phyloP scores from a whole-genome alignment of 2,329 filamentous ascomycete genomes.

The Aaosphaeria arxii region DNA sequence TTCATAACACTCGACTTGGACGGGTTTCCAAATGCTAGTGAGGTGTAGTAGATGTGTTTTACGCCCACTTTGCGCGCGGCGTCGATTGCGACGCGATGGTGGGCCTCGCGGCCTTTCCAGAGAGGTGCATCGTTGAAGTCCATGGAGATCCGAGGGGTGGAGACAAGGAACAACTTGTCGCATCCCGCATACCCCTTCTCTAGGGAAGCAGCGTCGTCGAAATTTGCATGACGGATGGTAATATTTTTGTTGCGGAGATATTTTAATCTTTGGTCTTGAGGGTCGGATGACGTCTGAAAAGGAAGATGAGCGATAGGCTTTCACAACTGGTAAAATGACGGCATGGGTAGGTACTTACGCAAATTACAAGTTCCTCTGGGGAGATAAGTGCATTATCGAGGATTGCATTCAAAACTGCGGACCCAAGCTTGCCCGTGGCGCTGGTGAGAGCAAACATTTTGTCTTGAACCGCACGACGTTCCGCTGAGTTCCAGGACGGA shows the following conservation, averaged over 20 bases:
- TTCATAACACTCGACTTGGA: slow-evolving; percentile 45
- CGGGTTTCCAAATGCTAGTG: slow-evolving; percentile 41
- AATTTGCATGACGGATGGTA: slow-evolving; percentile 37
- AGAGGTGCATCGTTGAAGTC: slow-evolving; percentile 43
- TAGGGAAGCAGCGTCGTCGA: slow-evolving; percentile 35
- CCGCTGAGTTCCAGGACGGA: too few relatives aligned
- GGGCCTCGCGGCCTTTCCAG: slow-evolving; percentile 42
- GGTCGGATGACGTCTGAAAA: slow-evolving; percentile 17
- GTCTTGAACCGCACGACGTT: background rate
- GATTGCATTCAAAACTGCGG: slow-evolving; percentile 41
- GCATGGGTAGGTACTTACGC: slow-evolving; percentile 15
- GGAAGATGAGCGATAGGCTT: slow-evolving; percentile 2
- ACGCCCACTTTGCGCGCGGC: slow-evolving; percentile 41
- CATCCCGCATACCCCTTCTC: slow-evolving; percentile 36
- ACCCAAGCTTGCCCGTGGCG: slow-evolving; percentile 46
- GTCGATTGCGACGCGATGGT: slow-evolving; percentile 44
- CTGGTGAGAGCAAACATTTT: slow-evolving; percentile 41
- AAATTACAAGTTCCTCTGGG: slow-evolving; percentile 36
- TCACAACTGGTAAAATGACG: slow-evolving; percentile 5
- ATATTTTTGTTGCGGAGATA: slow-evolving; percentile 28
- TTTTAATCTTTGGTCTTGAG: slow-evolving; percentile 18
- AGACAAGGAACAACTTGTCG: slow-evolving; percentile 45
- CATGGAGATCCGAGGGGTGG: slow-evolving; percentile 41
- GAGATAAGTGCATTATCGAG: slow-evolving; percentile 41
- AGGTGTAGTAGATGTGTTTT: slow-evolving; percentile 47